phyloP scores from a whole-genome alignment of 75 land plant species.

The Gnetum montanum region DNA sequence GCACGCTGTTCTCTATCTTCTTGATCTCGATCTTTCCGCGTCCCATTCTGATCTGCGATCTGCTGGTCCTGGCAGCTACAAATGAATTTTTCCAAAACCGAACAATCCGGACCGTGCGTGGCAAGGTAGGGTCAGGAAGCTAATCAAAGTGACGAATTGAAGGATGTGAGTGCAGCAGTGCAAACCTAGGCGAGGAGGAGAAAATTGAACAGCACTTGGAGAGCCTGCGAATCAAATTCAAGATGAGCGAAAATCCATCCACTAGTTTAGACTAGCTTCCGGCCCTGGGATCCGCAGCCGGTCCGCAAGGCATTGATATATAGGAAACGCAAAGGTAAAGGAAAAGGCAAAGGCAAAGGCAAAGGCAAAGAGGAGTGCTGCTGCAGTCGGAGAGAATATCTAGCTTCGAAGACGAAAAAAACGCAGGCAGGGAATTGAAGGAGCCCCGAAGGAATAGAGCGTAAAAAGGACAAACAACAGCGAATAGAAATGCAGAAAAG shows the following conservation, averaged over 20 bases:
- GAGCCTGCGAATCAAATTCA: no score
- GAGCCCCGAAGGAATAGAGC: no score
- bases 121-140: no score
- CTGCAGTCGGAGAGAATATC: not conserved
- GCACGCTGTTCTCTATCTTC: not conserved
- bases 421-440: no score
- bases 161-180: not conserved
- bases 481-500: no score
- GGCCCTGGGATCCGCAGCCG: not conserved
- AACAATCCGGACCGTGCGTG: not conserved
- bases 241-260: no score
- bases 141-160: not conserved
- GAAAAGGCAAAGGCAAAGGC: not conserved
- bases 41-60: not conserved
- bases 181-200: no score
- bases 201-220: no score
- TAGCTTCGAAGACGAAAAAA: no score
- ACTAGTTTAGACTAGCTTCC: not conserved
- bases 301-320: not conserved
- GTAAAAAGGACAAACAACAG: not conserved
- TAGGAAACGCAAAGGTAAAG: not conserved
- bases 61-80: not conserved
- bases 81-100: no score
- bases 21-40: constrained; percentile 1
- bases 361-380: not conserved